phyloP scores from a whole-genome alignment of 2,329 filamentous ascomycete genomes.

The Anthostomella pinea region DNA sequence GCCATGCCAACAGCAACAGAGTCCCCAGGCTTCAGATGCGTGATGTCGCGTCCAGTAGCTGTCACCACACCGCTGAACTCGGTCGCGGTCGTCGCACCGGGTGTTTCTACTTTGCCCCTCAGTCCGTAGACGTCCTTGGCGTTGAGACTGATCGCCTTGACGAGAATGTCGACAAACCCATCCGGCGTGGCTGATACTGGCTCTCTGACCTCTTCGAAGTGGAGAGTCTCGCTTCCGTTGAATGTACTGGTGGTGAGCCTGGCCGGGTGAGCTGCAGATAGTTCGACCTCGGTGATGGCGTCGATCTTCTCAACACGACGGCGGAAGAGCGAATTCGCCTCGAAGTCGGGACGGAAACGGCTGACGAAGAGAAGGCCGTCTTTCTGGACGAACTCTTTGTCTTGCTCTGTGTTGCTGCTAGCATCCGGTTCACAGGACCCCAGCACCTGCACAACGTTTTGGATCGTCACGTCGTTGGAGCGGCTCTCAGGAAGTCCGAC shows the following conservation, averaged over 20 bases:
- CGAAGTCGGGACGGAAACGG: conserved; percentile 15
- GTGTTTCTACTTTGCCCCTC: conserved; percentile 25
- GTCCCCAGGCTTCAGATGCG: conserved; percentile 23
- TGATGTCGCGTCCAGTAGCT: conserved; percentile 14
- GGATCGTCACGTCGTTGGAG: not conserved
- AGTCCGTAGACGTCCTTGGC: conserved; percentile 27
- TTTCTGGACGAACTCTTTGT: conserved; percentile 7
- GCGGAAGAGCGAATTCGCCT: conserved; percentile 17
- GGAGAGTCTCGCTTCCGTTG: conserved; percentile 13
- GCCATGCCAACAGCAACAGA: conserved; percentile 26
- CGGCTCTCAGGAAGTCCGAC: conserved; percentile 2
- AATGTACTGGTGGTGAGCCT: conserved; percentile 6
- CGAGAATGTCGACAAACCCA: conserved; percentile 4
- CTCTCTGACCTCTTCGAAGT: conserved; percentile 15
- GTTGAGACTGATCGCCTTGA: conserved; percentile 18
- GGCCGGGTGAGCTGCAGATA: conserved; percentile 7
- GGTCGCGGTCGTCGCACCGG: conserved; percentile 7
- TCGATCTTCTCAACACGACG: not conserved
- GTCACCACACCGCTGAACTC: conserved; percentile 29
- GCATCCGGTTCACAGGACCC: not conserved
- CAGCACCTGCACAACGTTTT: not conserved
- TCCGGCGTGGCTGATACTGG: not conserved
- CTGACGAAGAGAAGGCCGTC: conserved; percentile 14
- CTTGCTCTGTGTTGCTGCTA: too few relatives aligned
- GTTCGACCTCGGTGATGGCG: not conserved